Evolutionary conservation across 116 monocot species (phyloP).

Genomic region (Papilionanthe hybrid): DNA sequence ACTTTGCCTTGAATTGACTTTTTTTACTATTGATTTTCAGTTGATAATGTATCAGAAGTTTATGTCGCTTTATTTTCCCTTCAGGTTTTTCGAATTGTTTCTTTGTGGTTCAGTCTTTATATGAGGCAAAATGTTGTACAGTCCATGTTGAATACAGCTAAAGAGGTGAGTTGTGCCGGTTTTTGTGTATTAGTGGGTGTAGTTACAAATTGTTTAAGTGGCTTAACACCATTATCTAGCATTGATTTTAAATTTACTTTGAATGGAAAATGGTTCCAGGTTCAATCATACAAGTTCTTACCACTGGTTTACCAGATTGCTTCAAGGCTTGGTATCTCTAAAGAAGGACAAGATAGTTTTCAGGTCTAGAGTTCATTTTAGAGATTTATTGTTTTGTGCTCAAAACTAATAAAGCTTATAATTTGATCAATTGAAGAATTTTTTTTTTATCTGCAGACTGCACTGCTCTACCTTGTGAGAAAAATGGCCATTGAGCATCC

Average conservation of each 20-base stretch:
- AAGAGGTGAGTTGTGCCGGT: conserved; percentile 39
- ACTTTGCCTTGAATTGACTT: not conserved
- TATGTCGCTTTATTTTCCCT: not conserved
- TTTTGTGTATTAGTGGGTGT: not conserved
- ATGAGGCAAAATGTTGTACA: conserved; percentile 60
- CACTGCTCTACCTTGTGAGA: conserved; percentile 74
- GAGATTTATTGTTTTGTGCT: not conserved
- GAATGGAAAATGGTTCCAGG: conserved; percentile 37
- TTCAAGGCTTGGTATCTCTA: conserved; percentile 82
- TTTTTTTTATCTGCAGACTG: conserved; percentile 46
- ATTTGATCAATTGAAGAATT: conserved; percentile 6
- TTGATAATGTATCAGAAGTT: not conserved
- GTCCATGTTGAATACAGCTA: conserved; percentile 67
- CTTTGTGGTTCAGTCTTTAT: conserved; percentile 88
- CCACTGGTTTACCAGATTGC: conserved; percentile 99
- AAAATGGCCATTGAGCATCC: conserved; percentile 99
- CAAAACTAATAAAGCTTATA: not conserved
- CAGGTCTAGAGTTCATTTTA: conserved; percentile 43
- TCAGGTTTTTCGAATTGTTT: conserved; percentile 95
- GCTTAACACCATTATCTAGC: not conserved
- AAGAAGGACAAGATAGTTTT: conserved; percentile 77
- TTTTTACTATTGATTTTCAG: not conserved
- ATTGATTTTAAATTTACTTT: not conserved
- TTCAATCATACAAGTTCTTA: conserved; percentile 89
- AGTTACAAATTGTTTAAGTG: not conserved